phyloP scores from a whole-genome alignment of 345 rosid genomes.

The Dipteronia dyeriana region DNA sequence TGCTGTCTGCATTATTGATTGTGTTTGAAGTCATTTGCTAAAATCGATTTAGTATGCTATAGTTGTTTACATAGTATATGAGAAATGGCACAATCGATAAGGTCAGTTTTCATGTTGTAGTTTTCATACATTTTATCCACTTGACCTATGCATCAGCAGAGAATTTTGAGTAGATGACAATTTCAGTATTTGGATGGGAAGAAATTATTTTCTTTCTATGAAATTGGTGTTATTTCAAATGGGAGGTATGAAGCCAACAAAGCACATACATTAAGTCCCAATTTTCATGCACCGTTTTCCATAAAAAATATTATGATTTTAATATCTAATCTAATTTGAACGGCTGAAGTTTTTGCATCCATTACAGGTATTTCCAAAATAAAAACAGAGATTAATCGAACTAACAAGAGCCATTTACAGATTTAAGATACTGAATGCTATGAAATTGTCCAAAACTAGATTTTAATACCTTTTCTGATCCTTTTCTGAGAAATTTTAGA shows the following conservation, averaged over 20 bases:
- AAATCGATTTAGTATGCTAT: no score
- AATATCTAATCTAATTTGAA: background rate
- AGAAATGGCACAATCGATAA: background rate
- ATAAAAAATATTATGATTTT: background rate
- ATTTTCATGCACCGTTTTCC: background rate
- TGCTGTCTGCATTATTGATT: no score
- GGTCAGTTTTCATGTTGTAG: background rate
- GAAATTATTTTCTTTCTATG: background rate
- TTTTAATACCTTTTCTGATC: slow-evolving; percentile 64
- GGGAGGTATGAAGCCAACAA: no score
- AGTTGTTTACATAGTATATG: no score
- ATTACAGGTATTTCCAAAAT: background rate
- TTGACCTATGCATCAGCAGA: background rate
- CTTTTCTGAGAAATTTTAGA: slow-evolving; percentile 56
- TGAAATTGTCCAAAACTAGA: background rate
- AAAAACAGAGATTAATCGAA: background rate
- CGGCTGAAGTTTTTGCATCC: background rate
- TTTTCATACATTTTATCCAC: background rate
- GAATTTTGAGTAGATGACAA: background rate
- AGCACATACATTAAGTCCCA: background rate
- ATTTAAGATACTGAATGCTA: background rate
- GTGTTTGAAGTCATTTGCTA: no score
- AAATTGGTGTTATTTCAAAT: background rate
- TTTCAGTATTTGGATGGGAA: background rate
- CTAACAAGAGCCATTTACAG: background rate